Conservation (phyloP, 2,329 filamentous ascomycete genomes). For the Xylaria sp. region DNA sequence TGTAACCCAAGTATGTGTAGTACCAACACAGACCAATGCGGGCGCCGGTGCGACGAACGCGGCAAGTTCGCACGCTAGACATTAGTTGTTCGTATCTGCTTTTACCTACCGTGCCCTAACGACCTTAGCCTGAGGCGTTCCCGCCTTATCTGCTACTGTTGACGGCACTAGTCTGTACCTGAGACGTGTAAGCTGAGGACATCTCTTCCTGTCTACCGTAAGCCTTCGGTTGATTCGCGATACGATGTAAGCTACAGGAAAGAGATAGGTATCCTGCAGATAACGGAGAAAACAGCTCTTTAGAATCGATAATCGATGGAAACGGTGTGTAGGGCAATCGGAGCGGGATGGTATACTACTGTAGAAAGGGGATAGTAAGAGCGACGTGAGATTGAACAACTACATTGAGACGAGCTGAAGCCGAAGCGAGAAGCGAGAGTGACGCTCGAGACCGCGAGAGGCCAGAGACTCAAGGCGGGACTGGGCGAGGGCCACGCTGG, state of each 20-base stretch:
- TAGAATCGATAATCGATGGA: neutral
- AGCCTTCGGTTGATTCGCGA: conserved; percentile 12
- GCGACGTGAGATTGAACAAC: conserved; percentile 1
- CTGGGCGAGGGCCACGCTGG: neutral
- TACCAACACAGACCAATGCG: too few relatives aligned
- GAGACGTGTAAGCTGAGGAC: conserved; percentile 21
- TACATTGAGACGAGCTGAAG: conserved; percentile 12
- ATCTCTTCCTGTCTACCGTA: neutral
- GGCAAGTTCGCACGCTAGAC: neutral
- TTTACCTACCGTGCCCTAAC: neutral
- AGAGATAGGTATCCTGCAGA: conserved; percentile 8
- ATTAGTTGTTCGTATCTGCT: conserved; percentile 28
- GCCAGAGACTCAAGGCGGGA: neutral
- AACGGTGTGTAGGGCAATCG: neutral
- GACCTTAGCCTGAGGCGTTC: neutral
- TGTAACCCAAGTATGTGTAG: too few relatives aligned
- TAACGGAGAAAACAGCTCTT: neutral
- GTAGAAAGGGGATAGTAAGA: neutral
- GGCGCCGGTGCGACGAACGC: neutral
- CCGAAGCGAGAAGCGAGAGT: conserved; percentile 11
- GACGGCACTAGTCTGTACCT: neutral
- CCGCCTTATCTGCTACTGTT: neutral
- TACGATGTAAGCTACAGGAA: conserved; percentile 12
- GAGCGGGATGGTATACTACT: too few relatives aligned
- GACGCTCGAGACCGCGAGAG: neutral